phyloP scores from a whole-genome alignment of 192 early-diverging fungal species.

The Helicostylum pulchrum region DNA sequence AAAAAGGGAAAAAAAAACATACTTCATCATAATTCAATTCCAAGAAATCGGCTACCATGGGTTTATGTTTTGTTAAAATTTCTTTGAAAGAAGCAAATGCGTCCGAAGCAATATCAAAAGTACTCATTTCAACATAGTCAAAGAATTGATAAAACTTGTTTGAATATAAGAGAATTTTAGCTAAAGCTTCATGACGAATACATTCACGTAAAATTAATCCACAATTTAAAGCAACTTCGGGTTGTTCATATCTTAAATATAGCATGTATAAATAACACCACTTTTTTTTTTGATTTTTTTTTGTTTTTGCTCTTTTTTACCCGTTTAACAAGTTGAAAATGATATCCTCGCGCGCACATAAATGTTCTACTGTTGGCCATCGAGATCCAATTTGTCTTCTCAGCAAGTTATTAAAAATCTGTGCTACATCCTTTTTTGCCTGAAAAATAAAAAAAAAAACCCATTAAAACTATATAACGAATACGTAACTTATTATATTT shows the following conservation, averaged over 20 bases:
- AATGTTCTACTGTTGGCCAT: conserved; percentile 95
- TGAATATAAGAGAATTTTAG: conserved; percentile 80
- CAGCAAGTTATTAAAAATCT: conserved; percentile 96
- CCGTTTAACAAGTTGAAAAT: conserved; percentile 80
- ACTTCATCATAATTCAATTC: conserved; percentile 84
- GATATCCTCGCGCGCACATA: conserved; percentile 80
- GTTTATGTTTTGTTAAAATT: conserved; percentile 92
- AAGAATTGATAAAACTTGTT: conserved; percentile 93
- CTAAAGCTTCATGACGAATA: conserved; percentile 89
- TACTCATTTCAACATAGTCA: conserved; percentile 92
- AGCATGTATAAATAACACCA: background rate
- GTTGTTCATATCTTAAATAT: conserved; percentile 79
- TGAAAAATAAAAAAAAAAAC: conserved; percentile 35
- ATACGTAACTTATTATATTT: conserved; percentile 7
- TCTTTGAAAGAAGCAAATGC: conserved; percentile 99
- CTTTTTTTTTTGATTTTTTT: conserved; percentile 8
- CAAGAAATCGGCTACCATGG: conserved; percentile 86
- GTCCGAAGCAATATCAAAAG: conserved; percentile 98
- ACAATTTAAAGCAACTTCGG: conserved; percentile 94
- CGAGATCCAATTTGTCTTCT: conserved; percentile 91
- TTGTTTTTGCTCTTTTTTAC: conserved; percentile 36
- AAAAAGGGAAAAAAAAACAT: conserved; percentile 8
- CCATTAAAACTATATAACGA: background rate
- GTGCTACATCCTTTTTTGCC: conserved; percentile 96
- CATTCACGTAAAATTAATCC: conserved; percentile 98